These are phyloP conservation scores for Pyrenophora tritici-repentis DNA, from an alignment of 2,329 filamentous ascomycete species.

Conservation along the genomic window DNA sequence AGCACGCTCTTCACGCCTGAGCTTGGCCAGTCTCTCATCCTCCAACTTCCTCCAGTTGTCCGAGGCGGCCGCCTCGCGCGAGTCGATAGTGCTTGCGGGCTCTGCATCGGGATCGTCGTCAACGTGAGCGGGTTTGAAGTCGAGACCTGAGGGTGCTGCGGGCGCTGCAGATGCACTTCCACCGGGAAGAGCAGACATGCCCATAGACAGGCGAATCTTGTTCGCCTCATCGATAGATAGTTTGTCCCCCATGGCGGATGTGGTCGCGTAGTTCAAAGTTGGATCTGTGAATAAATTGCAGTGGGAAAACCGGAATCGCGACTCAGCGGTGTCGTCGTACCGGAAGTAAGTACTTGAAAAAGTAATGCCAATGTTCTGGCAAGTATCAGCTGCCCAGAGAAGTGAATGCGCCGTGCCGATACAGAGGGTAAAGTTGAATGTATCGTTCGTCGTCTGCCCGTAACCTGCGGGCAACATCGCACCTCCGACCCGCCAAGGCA, in stretches of 20 bases:
- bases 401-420: not conserved
- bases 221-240: constrained; percentile 84
- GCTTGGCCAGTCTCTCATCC: constrained; percentile 73
- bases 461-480: constrained; percentile 9
- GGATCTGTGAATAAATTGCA: not conserved
- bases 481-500: constrained; percentile 25
- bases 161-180: constrained; percentile 61
- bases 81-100: constrained; percentile 80
- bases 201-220: constrained; percentile 84
- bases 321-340: not conserved
- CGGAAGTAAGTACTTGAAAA: no score
- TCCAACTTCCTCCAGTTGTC: constrained; percentile 75
- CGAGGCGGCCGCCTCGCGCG: constrained; percentile 71
- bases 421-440: not conserved
- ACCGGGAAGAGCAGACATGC: constrained; percentile 86
- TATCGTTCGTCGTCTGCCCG: not conserved
- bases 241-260: constrained; percentile 33
- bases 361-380: not conserved
- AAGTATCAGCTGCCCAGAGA: not conserved
- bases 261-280: constrained; percentile 3
- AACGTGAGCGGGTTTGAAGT: constrained; percentile 59
- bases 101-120: constrained; percentile 67
- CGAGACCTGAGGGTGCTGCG: constrained; percentile 56
- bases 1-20: constrained; percentile 77
- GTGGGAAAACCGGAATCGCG: not conserved